Percentiles rank a stretch among this genome's conserved stretches.
These are phyloP conservation scores for Westerdykella aurantiaca DNA, from an alignment of 2,329 filamentous ascomycete genomes.

Conservation along the genomic window DNA sequence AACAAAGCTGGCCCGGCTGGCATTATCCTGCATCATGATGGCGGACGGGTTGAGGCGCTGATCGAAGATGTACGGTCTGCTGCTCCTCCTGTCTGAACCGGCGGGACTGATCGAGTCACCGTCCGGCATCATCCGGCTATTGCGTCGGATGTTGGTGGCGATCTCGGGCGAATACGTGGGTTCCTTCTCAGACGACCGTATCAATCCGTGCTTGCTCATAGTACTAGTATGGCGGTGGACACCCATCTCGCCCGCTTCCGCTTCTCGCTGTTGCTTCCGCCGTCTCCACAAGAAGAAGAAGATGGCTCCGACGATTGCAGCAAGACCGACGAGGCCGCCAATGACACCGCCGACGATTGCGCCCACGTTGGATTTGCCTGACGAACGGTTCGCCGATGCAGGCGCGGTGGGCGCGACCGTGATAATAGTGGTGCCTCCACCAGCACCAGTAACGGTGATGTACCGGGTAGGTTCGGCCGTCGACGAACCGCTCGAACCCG, in stretches of 20 bases:
- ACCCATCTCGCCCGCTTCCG: conserved; percentile 17
- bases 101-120: conserved; percentile 34
- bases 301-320: conserved; percentile 32
- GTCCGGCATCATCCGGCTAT: conserved; percentile 22
- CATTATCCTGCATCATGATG: conserved; percentile 44
- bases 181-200: conserved; percentile 26
- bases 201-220: conserved; percentile 44
- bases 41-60: conserved; percentile 46
- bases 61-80: conserved; percentile 44
- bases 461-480: conserved; percentile 22
- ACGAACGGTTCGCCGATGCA: neutral
- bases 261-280: conserved; percentile 17
- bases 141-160: conserved; percentile 18
- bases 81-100: conserved; percentile 35
- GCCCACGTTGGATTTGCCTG: conserved; percentile 31
- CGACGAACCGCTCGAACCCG: neutral
- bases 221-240: conserved; percentile 43
- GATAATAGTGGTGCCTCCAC: conserved; percentile 43
- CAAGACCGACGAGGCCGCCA: conserved; percentile 37
- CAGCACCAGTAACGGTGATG: conserved; percentile 40
- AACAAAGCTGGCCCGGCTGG: conserved; percentile 42
- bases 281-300: conserved; percentile 40
- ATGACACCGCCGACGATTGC: conserved; percentile 45
- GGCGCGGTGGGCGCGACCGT: conserved; percentile 29
- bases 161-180: conserved; percentile 20